Conservation (phyloP, 2,329 filamentous ascomycete species). For the Claviceps sp. region DNA sequence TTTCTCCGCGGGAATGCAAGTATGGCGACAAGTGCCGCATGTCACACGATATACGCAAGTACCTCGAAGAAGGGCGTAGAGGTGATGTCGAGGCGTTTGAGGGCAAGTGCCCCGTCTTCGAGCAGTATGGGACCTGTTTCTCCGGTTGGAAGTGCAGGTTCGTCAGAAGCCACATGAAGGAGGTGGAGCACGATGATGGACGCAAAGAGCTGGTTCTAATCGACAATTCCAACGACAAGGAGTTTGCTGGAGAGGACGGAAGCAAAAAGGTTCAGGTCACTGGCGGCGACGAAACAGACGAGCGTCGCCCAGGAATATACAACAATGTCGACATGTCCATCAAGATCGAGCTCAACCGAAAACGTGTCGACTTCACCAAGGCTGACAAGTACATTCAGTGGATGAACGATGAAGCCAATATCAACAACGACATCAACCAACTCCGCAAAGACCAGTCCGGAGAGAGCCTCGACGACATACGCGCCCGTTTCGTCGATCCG, state of each 20-base stretch:
- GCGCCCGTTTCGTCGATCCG: constrained; percentile 71
- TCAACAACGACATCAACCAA: constrained; percentile 26
- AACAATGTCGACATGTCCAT: constrained; percentile 58
- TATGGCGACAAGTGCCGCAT: constrained; percentile 72
- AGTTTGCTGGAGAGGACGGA: constrained; percentile 3
- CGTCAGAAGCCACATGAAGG: constrained; percentile 71
- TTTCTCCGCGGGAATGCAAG: constrained; percentile 63
- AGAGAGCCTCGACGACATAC: constrained; percentile 49
- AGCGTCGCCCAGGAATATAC: constrained; percentile 51
- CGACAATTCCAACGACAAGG: constrained; percentile 21
- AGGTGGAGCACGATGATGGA: constrained; percentile 65
- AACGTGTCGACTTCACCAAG: constrained; percentile 54
- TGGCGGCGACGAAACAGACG: constrained; percentile 19
- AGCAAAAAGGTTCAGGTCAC: constrained; percentile 9
- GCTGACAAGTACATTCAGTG: constrained; percentile 67
- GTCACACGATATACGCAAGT: constrained; percentile 74
- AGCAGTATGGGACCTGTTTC: constrained; percentile 60
- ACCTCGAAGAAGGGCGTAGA: constrained; percentile 69
- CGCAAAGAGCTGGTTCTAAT: constrained; percentile 67
- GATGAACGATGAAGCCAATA: constrained; percentile 50
- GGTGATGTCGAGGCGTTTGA: constrained; percentile 64
- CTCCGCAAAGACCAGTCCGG: constrained; percentile 28
- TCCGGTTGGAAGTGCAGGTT: constrained; percentile 94
- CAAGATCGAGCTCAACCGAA: constrained; percentile 65
- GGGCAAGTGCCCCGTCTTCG: constrained; percentile 71